Percentiles rank a stretch among this genome's conserved stretches.
These are phyloP conservation scores for Neofusicoccum sp. DNA, from an alignment of 2,329 filamentous ascomycete species.

Conservation along the genomic window DNA sequence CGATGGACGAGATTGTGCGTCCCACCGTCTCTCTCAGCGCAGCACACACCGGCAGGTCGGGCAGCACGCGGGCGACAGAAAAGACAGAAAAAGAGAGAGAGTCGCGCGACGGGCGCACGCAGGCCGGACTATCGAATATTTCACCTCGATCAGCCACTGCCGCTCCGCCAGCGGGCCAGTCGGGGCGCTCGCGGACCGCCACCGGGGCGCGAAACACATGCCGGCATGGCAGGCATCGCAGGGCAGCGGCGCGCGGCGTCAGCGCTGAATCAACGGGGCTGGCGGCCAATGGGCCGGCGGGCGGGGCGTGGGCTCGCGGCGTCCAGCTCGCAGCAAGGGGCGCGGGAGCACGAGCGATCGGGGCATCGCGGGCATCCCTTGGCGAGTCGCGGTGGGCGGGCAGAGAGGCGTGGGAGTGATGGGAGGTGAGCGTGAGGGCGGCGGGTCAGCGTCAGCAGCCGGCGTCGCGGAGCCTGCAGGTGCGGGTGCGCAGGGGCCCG, in stretches of 20 bases:
- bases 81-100: background rate
- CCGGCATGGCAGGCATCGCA: background rate
- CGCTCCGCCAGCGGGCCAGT: background rate
- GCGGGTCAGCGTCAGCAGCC: background rate
- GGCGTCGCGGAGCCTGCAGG: background rate
- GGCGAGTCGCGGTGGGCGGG: background rate
- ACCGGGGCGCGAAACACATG: conserved; percentile 5
- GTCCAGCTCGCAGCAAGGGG: background rate
- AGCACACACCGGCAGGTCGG: background rate
- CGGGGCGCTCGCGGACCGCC: background rate
- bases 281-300: background rate
- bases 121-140: conserved; percentile 6
- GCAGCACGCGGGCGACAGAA: background rate
- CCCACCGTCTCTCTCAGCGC: background rate
- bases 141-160: background rate
- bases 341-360: conserved; percentile 5
- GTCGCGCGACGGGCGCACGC: background rate
- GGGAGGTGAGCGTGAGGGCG: background rate
- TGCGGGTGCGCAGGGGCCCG: no score
- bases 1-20: background rate
- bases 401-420: background rate
- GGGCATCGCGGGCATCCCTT: background rate
- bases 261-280: background rate
- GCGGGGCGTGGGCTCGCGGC: background rate
- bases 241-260: conserved; percentile 2